Evolutionary conservation across 1,284 basidiomycete genomes (phyloP).

Genomic region (Cutaneotrichosporon sp.): DNA sequence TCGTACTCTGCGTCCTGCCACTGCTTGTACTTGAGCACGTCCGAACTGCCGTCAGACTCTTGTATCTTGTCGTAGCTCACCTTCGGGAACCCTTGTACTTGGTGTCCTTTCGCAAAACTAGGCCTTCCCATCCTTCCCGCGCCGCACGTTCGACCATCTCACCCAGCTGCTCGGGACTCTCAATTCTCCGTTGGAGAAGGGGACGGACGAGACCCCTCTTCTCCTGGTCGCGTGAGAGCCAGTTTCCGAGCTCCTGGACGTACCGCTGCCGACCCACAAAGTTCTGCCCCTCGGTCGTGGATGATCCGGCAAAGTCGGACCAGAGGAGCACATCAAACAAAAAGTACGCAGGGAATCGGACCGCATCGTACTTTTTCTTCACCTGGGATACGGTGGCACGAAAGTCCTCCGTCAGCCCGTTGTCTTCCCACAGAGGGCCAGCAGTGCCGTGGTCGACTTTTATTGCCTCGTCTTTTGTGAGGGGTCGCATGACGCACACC

Average conservation of each 20-base stretch:
- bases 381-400: constrained; percentile 39
- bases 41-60: constrained; percentile 24
- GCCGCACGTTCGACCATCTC: constrained; percentile 40
- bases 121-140: constrained; percentile 49
- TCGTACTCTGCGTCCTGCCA: constrained; percentile 51
- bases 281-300: not conserved
- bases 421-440: constrained; percentile 29
- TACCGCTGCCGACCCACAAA: not conserved
- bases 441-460: constrained; percentile 7
- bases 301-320: constrained; percentile 25
- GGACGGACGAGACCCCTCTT: constrained; percentile 23
- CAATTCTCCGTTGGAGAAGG: constrained; percentile 37
- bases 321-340: constrained; percentile 45
- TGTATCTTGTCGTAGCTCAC: constrained; percentile 29
- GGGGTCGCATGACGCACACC: constrained; percentile 40
- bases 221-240: not conserved
- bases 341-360: constrained; percentile 40
- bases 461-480: not conserved
- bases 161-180: constrained; percentile 30
- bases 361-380: constrained; percentile 24
- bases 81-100: constrained; percentile 44
- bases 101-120: constrained; percentile 45
- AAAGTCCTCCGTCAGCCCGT: constrained; percentile 46
- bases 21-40: constrained; percentile 50
- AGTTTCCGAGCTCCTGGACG: constrained; percentile 8